Percentiles rank a stretch among this genome's conserved stretches.
These are phyloP conservation scores for Talaromyces sp. DNA, from an alignment of 2,329 filamentous ascomycete genomes.

Conservation along the genomic window DNA sequence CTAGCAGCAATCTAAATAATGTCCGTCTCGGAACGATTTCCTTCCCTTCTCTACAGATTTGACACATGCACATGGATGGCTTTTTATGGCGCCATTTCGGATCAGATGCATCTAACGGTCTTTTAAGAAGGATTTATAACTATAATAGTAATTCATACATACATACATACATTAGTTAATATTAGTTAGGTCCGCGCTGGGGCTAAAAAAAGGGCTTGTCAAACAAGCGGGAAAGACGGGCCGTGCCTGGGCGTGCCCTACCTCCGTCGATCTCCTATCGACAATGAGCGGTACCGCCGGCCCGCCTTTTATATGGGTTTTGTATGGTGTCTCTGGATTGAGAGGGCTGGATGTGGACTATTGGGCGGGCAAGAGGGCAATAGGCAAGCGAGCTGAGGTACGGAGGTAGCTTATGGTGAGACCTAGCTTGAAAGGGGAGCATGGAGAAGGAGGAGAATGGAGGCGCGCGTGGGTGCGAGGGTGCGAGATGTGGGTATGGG, in stretches of 20 bases:
- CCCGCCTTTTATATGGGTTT: not conserved
- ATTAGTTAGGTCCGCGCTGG: not conserved
- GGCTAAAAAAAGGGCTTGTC: not conserved
- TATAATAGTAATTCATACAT: not conserved
- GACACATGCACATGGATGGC: not conserved
- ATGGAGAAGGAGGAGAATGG: not conserved
- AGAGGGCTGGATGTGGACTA: not conserved
- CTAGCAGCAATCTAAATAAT: not conserved
- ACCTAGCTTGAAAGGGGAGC: not conserved
- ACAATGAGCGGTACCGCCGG: not conserved
- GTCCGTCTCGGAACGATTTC: not conserved
- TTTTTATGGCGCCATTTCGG: not conserved
- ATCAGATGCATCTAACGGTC: not conserved
- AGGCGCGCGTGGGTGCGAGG: not conserved
- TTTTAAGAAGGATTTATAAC: not conserved
- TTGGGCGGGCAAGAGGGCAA: not conserved
- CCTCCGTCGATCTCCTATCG: not conserved
- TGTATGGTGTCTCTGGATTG: not conserved
- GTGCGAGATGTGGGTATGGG: not conserved
- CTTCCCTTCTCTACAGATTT: not conserved
- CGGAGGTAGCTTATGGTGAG: not conserved
- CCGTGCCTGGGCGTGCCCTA: not conserved
- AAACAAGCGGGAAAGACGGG: slow-evolving; percentile 1
- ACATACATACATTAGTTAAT: not conserved
- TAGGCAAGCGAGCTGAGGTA: not conserved